Evolutionary conservation across 768 basidiomycete species (phyloP).

Genomic region (Amanita pseudoporphyria): DNA sequence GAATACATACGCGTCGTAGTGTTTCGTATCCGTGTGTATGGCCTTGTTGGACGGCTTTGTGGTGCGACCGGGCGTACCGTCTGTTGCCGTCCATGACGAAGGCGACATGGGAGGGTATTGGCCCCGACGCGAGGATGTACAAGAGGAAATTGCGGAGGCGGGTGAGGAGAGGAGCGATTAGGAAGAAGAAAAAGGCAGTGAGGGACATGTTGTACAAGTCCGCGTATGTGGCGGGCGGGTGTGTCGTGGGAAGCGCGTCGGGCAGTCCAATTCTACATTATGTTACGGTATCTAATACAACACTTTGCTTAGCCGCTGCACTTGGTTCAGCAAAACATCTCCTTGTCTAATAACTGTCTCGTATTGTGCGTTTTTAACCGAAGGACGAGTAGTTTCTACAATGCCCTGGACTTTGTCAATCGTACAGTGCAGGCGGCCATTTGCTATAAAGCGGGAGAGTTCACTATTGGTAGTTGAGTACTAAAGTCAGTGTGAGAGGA

Average conservation of each 20-base stretch:
- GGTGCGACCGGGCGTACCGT: slow-evolving; percentile 68
- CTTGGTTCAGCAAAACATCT: slow-evolving; percentile 77
- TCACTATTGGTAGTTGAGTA: slow-evolving; percentile 40
- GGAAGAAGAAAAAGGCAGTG: slow-evolving; percentile 1
- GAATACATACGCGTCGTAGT: slow-evolving; percentile 56
- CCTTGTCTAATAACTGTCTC: slow-evolving; percentile 92
- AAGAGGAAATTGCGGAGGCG: slow-evolving; percentile 40
- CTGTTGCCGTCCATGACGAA: slow-evolving; percentile 99
- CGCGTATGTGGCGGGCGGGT: no score
- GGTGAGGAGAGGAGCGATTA: background rate
- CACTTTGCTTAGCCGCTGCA: slow-evolving; percentile 89
- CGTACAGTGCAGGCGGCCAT: slow-evolving; percentile 72
- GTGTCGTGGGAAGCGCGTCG: slow-evolving; percentile 1
- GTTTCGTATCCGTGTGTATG: slow-evolving; percentile 81
- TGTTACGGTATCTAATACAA: slow-evolving; percentile 31
- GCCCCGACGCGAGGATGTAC: slow-evolving; percentile 65
- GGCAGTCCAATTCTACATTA: slow-evolving; percentile 3
- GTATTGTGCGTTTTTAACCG: slow-evolving; percentile 72
- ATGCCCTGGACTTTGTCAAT: slow-evolving; percentile 96
- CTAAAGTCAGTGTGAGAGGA: background rate
- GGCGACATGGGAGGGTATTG: slow-evolving; percentile 82
- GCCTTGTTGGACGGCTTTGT: slow-evolving; percentile 62
- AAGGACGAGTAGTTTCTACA: slow-evolving; percentile 78
- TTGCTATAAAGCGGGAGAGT: slow-evolving; percentile 85
- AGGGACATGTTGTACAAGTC: background rate